These are phyloP conservation scores for Plasmodium vivax DNA, from an alignment of 169 alveolate species.

Conservation along the genomic window DNA sequence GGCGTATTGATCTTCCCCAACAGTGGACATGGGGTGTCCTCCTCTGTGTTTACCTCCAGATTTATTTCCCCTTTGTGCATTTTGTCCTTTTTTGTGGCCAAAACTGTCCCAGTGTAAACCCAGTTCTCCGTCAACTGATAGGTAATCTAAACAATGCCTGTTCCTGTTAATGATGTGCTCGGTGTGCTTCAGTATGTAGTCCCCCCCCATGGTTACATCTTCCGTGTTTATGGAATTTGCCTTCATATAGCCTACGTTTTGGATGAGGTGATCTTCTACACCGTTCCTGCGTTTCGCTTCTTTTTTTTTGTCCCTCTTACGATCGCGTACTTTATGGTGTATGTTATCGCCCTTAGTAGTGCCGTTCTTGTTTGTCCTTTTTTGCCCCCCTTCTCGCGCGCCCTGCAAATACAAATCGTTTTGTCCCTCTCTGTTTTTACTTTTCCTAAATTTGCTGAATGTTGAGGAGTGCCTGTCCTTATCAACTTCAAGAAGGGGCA, in stretches of 20 bases:
- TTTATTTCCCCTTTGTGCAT: not conserved
- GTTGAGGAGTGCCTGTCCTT: not conserved
- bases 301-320: not conserved
- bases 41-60: not conserved
- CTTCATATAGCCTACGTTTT: constrained; percentile 12
- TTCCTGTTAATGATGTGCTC: constrained; percentile 8
- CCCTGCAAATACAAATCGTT: not conserved
- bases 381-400: not conserved
- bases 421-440: not conserved
- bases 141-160: constrained; percentile 24
- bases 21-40: not conserved
- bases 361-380: not conserved
- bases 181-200: constrained; percentile 8
- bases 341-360: not conserved
- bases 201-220: not conserved
- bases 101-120: not conserved
- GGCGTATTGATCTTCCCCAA: constrained; percentile 28
- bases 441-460: not conserved
- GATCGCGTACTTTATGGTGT: not conserved
- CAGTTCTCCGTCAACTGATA: not conserved
- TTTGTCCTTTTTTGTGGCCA: not conserved
- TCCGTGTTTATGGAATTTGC: constrained; percentile 11
- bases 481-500: not conserved
- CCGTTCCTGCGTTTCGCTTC: not conserved
- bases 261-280: constrained; percentile 17